Conservation (phyloP, 306 rosid genomes). For the Ziziphus jujuba region DNA sequence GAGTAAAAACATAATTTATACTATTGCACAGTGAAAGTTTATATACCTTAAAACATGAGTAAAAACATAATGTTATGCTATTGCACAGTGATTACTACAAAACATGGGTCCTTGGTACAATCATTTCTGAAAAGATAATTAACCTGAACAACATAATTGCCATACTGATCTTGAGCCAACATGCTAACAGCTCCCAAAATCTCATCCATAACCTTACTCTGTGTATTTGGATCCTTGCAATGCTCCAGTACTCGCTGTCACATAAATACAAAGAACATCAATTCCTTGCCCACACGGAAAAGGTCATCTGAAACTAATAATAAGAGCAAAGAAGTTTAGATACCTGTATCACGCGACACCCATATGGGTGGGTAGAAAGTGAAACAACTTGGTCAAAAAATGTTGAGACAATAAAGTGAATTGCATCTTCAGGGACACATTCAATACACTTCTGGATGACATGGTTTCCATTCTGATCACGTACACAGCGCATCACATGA, state of each 20-base stretch:
- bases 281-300: not conserved
- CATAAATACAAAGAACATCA: slow-evolving; percentile 6
- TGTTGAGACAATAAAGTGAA: slow-evolving; percentile 75
- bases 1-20: not conserved
- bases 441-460: slow-evolving; percentile 95
- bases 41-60: not conserved
- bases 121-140: slow-evolving; percentile 22
- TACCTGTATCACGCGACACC: slow-evolving; percentile 95
- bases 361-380: slow-evolving; percentile 94
- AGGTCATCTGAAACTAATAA: not conserved
- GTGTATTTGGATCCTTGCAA: slow-evolving; percentile 63
- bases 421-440: slow-evolving; percentile 86
- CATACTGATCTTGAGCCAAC: slow-evolving; percentile 98
- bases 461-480: slow-evolving; percentile 98
- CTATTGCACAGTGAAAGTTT: not conserved
- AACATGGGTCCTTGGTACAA: not conserved
- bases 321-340: not conserved
- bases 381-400: slow-evolving; percentile 88
- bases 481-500: slow-evolving; percentile 87
- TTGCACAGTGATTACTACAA: not conserved
- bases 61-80: not conserved
- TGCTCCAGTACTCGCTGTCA: slow-evolving; percentile 93
- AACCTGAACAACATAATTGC: slow-evolving; percentile 97
- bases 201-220: slow-evolving; percentile 89
- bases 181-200: slow-evolving; percentile 89